Evolutionary conservation across 495 filamentous ascomycete genomes (phyloP).

Genomic region (Trichoderma erinaceum): DNA sequence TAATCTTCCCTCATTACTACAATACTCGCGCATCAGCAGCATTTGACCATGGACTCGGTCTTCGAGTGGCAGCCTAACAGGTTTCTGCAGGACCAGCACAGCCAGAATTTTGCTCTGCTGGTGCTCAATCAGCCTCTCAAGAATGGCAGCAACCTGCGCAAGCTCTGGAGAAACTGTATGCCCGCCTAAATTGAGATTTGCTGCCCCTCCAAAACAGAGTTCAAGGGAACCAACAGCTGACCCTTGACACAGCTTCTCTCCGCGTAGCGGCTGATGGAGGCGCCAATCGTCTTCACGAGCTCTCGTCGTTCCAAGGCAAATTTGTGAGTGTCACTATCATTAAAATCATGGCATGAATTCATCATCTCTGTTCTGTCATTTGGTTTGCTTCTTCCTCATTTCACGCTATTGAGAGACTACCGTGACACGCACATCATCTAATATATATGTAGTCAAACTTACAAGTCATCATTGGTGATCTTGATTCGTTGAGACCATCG

Average conservation of each 20-base stretch:
- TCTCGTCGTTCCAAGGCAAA: slow-evolving; percentile 20
- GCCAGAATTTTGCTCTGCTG: slow-evolving; percentile 50
- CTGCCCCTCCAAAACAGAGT: not conserved
- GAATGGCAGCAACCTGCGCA: slow-evolving; percentile 39
- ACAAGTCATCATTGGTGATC: slow-evolving; percentile 71
- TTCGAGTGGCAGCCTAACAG: slow-evolving; percentile 50
- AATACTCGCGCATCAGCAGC: not conserved
- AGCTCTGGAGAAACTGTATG: slow-evolving; percentile 55
- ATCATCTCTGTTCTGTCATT: not conserved
- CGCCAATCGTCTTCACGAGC: slow-evolving; percentile 71
- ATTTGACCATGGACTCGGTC: slow-evolving; percentile 18
- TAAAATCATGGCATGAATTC: not conserved
- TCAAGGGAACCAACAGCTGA: slow-evolving; percentile 16
- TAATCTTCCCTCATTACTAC: not conserved
- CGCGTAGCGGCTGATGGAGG: slow-evolving; percentile 85
- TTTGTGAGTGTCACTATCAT: not conserved
- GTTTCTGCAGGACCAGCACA: slow-evolving; percentile 27
- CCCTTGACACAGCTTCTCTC: slow-evolving; percentile 39
- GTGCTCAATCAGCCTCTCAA: slow-evolving; percentile 68
- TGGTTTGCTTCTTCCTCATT: not conserved
- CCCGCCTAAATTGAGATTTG: not conserved
- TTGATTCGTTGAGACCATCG: slow-evolving; percentile 68
- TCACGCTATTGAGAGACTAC: not conserved
- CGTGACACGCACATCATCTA: slow-evolving; percentile 22
- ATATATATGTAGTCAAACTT: slow-evolving; percentile 45